Conservation (phyloP, 2,329 filamentous ascomycete genomes). For the Penicillium corylophilum region DNA sequence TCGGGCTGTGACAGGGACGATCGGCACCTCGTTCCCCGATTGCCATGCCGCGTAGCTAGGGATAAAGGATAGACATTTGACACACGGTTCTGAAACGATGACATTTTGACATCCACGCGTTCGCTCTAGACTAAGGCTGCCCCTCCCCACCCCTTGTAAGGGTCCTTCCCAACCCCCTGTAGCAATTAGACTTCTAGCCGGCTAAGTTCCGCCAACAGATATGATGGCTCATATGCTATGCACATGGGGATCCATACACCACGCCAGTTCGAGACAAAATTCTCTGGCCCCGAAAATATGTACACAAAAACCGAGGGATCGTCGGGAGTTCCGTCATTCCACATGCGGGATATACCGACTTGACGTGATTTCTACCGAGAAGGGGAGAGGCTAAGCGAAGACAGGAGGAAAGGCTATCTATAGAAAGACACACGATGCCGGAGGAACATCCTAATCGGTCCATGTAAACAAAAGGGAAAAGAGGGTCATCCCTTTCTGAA, state of each 20-base stretch:
- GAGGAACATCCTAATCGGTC: conserved; percentile 7
- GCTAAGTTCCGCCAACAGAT: conserved; percentile 7
- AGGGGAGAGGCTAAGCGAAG: conserved; percentile 4
- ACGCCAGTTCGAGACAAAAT: conserved; percentile 13
- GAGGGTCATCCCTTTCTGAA: conserved; percentile 16
- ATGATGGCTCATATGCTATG: conserved; percentile 26
- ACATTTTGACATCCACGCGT: conserved; percentile 16
- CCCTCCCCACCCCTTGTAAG: neutral
- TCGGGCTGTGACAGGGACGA: conserved; percentile 1
- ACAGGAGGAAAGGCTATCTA: neutral
- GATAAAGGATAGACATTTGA: conserved; percentile 1
- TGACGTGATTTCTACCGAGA: neutral
- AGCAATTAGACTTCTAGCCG: neutral
- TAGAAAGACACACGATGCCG: neutral
- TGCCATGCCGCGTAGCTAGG: conserved; percentile 7
- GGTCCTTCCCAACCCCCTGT: neutral
- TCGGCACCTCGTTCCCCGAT: neutral
- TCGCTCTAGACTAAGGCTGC: neutral
- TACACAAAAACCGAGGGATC: conserved; percentile 5
- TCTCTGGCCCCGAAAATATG: conserved; percentile 14
- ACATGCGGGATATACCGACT: conserved; percentile 5
- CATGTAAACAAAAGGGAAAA: conserved; percentile 20
- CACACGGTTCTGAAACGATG: conserved; percentile 1
- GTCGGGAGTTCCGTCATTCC: conserved; percentile 12
- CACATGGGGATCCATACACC: conserved; percentile 7